A percentile compares a stretch with the other conserved stretches of the same genome.
These are phyloP conservation scores for Drosera spatulata DNA, from an alignment of 179 eudicot genomes.

Conservation along the genomic window DNA sequence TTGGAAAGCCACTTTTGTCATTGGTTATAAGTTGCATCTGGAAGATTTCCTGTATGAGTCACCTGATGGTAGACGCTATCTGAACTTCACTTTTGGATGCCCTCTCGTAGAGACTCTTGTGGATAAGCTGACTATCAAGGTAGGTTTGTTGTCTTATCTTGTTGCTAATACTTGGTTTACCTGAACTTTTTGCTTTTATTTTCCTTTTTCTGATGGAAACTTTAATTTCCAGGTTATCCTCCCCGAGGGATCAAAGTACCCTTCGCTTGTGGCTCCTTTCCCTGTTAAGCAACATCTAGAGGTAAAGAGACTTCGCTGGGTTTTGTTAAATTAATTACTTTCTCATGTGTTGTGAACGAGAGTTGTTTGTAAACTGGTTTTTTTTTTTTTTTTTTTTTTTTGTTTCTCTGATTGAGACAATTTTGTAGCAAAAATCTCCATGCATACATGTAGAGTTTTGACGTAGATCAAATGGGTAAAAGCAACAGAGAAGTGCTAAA, in stretches of 20 bases:
- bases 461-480: too few relatives aligned
- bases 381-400: too few relatives aligned
- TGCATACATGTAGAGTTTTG: too few relatives aligned
- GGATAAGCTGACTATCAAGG: constrained; percentile 75
- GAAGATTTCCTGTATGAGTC: constrained; percentile 85
- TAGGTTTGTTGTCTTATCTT: constrained; percentile 16
- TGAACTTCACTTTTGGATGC: constrained; percentile 84
- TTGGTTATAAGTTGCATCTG: constrained; percentile 84
- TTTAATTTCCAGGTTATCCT: constrained; percentile 56
- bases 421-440: too few relatives aligned
- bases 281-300: constrained; percentile 61
- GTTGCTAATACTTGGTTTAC: neutral
- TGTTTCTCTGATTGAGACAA: too few relatives aligned
- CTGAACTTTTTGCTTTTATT: neutral
- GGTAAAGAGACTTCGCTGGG: constrained; percentile 25
- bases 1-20: constrained; percentile 87
- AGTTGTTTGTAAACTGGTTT: too few relatives aligned
- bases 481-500: too few relatives aligned
- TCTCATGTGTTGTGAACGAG: too few relatives aligned
- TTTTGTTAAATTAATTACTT: too few relatives aligned
- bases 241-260: constrained; percentile 88
- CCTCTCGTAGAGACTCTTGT: constrained; percentile 73
- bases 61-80: constrained; percentile 71
- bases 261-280: constrained; percentile 58
- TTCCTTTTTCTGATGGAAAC: neutral